Percentiles rank a stretch among this genome's conserved stretches.
Evolutionary conservation across 2,329 filamentous ascomycete species (phyloP).

Genomic region (Cladobotryum mycophilum): DNA sequence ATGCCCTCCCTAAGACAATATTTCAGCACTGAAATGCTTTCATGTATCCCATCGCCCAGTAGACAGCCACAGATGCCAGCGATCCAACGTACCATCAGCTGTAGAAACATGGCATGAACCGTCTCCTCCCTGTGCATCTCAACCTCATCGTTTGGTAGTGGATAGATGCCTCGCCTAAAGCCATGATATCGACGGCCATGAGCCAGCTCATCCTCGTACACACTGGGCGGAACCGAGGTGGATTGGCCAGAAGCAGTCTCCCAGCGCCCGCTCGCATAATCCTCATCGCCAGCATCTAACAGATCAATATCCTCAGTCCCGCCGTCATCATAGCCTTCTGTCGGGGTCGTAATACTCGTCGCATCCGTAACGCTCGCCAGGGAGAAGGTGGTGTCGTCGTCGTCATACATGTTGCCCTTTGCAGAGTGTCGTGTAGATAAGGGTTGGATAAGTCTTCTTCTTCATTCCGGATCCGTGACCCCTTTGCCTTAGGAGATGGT

Average conservation of each 20-base stretch:
- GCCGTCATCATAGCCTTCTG: constrained; percentile 16
- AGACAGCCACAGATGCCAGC: neutral
- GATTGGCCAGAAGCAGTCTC: constrained; percentile 24
- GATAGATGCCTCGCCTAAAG: constrained; percentile 38
- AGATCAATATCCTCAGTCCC: constrained; percentile 26
- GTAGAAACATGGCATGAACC: constrained; percentile 39
- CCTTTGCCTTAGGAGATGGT: constrained; percentile 10
- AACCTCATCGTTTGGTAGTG: constrained; percentile 39
- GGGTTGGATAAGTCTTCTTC: constrained; percentile 7
- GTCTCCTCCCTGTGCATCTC: constrained; percentile 42
- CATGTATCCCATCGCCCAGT: too few species aligned
- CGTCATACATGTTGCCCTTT: constrained; percentile 15
- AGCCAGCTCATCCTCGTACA: constrained; percentile 28
- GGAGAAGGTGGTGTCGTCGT: constrained; percentile 23
- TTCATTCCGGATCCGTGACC: constrained; percentile 6
- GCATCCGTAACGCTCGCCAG: constrained; percentile 16
- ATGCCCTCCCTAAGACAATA: constrained; percentile 27
- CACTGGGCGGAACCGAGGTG: constrained; percentile 28
- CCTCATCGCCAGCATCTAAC: constrained; percentile 9
- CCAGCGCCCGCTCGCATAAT: constrained; percentile 15
- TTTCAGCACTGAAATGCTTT: neutral
- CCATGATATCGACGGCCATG: constrained; percentile 37
- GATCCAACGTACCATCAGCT: constrained; percentile 30
- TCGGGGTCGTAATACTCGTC: constrained; percentile 14
- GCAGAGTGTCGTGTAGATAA: constrained; percentile 5